These are phyloP conservation scores for Pseudogymnoascus sp. DNA, from an alignment of 2,329 filamentous ascomycete genomes.

Conservation along the genomic window DNA sequence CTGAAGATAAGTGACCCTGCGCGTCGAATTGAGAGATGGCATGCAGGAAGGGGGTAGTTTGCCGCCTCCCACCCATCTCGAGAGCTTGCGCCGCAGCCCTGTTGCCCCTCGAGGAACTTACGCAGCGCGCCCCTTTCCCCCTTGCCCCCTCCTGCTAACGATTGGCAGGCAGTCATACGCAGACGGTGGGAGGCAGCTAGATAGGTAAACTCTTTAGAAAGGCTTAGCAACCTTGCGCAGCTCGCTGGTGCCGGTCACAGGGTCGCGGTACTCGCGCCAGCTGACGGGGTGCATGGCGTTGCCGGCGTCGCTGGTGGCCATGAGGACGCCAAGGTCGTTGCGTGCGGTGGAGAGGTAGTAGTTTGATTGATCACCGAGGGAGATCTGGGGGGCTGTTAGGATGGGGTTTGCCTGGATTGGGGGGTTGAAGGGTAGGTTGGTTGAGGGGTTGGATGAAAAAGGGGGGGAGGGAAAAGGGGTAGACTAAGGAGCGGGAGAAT, in stretches of 20 bases:
- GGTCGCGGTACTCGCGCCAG: slow-evolving; percentile 92
- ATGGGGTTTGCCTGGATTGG: no score
- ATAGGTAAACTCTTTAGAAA: slow-evolving; percentile 45
- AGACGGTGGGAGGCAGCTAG: not conserved
- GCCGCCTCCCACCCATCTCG: not conserved
- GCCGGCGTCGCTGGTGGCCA: slow-evolving; percentile 80
- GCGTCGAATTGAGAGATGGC: not conserved
- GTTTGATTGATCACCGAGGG: slow-evolving; percentile 83
- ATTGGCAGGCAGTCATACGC: not conserved
- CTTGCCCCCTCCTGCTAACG: not conserved
- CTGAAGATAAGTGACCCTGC: not conserved
- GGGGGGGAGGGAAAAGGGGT: not conserved
- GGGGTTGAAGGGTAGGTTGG: not conserved
- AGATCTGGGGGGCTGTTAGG: slow-evolving; percentile 49
- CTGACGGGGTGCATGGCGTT: slow-evolving; percentile 88
- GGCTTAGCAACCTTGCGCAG: slow-evolving; percentile 90
- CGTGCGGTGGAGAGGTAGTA: slow-evolving; percentile 91
- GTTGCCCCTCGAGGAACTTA: not conserved
- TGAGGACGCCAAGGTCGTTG: slow-evolving; percentile 88
- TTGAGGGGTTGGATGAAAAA: not conserved
- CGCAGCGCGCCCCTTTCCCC: not conserved
- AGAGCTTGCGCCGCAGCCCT: not conserved
- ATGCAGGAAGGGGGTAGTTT: not conserved
- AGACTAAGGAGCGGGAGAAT: no score
- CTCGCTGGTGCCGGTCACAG: slow-evolving; percentile 69